A percentile compares a stretch with the other conserved stretches of the same genome.
phyloP scores from a whole-genome alignment of 148 eudicot genomes.

The Rhododendron ferrugineum region DNA sequence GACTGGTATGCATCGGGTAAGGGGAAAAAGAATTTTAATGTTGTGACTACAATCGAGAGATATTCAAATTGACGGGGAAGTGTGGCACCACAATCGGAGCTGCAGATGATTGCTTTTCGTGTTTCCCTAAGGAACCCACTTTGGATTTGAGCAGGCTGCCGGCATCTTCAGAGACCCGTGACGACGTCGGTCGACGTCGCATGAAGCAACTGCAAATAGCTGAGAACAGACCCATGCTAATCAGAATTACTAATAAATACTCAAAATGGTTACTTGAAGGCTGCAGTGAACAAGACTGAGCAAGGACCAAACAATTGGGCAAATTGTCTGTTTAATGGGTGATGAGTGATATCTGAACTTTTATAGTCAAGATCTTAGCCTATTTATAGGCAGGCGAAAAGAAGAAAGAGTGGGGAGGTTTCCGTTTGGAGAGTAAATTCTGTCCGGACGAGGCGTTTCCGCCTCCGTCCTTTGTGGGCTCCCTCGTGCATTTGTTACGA shows the following conservation, averaged over 20 bases:
- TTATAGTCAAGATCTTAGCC: not conserved
- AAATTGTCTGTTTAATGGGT: not conserved
- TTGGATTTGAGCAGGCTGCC: not conserved
- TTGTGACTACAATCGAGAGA: not conserved
- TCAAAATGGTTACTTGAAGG: not conserved
- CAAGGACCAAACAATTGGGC: not conserved
- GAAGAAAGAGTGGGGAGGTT: not conserved
- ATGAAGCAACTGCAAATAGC: not conserved
- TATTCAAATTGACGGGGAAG: not conserved
- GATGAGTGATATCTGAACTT: not conserved
- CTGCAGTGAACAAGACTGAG: not conserved
- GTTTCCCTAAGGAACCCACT: not conserved
- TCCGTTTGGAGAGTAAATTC: too few relatives aligned
- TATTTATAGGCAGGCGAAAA: not conserved
- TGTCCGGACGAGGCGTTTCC: too few relatives aligned
- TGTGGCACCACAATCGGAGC: not conserved
- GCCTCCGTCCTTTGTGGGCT: too few relatives aligned
- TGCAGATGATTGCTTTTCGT: not conserved
- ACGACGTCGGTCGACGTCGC: not conserved
- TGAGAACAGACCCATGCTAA: not conserved
- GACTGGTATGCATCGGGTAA: not conserved
- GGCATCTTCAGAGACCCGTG: not conserved
- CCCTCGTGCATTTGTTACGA: too few relatives aligned
- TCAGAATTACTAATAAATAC: too few relatives aligned
- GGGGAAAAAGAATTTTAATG: not conserved